Evolutionary conservation across 2,329 filamentous ascomycete species (phyloP).

Genomic region (Fusarium abutilonis): DNA sequence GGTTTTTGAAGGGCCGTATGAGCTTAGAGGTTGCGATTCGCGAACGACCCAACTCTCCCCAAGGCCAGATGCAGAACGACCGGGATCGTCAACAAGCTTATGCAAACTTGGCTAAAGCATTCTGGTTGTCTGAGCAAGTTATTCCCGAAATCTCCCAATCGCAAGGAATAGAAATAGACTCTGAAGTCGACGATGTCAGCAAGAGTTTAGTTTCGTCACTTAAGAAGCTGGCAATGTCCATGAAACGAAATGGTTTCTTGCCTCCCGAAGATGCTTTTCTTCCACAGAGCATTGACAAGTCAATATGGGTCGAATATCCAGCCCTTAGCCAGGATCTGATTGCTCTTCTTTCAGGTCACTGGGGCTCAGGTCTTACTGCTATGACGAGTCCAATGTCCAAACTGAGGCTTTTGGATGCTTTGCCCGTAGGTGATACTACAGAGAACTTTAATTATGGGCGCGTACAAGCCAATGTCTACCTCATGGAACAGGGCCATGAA

Average conservation of each 20-base stretch:
- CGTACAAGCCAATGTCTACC: slow-evolving; percentile 76
- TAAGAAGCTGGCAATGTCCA: slow-evolving; percentile 79
- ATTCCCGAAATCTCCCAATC: slow-evolving; percentile 60
- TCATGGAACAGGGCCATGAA: slow-evolving; percentile 78
- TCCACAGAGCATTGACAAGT: slow-evolving; percentile 81
- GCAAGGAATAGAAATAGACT: slow-evolving; percentile 54
- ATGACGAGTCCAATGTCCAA: slow-evolving; percentile 58
- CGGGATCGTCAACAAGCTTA: slow-evolving; percentile 78
- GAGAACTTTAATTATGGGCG: slow-evolving; percentile 82
- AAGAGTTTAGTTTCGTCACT: slow-evolving; percentile 71
- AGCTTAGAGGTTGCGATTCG: slow-evolving; percentile 78
- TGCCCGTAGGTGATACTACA: slow-evolving; percentile 80
- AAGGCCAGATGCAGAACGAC: slow-evolving; percentile 64
- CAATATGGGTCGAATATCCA: slow-evolving; percentile 84
- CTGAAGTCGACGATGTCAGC: slow-evolving; percentile 63
- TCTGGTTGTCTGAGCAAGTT: slow-evolving; percentile 76
- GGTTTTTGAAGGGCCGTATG: slow-evolving; percentile 85
- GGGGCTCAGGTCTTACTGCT: slow-evolving; percentile 60
- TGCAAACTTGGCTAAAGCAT: slow-evolving; percentile 83
- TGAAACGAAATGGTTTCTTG: slow-evolving; percentile 84
- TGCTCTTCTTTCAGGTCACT: slow-evolving; percentile 73
- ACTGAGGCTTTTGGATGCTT: slow-evolving; percentile 69
- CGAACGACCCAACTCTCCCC: slow-evolving; percentile 63
- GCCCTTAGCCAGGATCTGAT: slow-evolving; percentile 75
- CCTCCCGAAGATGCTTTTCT: slow-evolving; percentile 74